Conservation (phyloP, 208 protist species). For the Entamoeba dispar region DNA sequence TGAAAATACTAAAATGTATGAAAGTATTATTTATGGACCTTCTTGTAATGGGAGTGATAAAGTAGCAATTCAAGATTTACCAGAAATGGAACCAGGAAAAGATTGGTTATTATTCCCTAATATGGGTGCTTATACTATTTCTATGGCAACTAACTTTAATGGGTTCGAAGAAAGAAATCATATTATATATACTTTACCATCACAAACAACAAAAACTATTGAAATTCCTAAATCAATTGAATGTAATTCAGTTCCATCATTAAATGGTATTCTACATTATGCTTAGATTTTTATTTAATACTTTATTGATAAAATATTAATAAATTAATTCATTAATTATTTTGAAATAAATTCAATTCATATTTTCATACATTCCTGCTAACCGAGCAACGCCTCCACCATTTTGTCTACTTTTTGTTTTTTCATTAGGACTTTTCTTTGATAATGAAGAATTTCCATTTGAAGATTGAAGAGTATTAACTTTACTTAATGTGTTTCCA, state of each 20-base stretch:
- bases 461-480: not conserved
- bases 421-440: not conserved
- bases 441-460: not conserved
- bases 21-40: not conserved
- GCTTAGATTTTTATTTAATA: no score
- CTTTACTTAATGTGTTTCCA: not conserved
- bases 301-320: no score
- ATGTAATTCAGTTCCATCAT: not conserved
- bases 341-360: not conserved
- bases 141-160: not conserved
- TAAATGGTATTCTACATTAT: not conserved
- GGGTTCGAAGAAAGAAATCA: not conserved
- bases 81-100: not conserved
- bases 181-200: not conserved
- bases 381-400: not conserved
- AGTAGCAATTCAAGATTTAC: not conserved
- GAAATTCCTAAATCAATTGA: not conserved
- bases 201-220: not conserved
- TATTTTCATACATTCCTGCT: not conserved
- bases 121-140: not conserved
- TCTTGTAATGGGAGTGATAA: not conserved
- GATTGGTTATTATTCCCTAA: not conserved
- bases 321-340: no score
- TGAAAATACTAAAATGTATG: not conserved
- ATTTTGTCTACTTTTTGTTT: not conserved